Evolutionary conservation across 306 rosid genomes (phyloP).

Genomic region (cucumber (Cucumis sativus)): Cucumber_9930_V3 NC_026661.2:18115001-18115500

Average conservation of each 20-base stretch:
- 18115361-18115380: constrained; percentile 38
- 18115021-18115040: background rate
- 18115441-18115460: background rate
- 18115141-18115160: background rate
- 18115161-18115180: background rate
- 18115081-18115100: background rate
- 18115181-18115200: background rate
- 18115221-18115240: background rate
- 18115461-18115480: background rate
- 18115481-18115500: constrained; percentile 1
- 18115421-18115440: background rate
- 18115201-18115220: constrained; percentile 10
- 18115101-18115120: background rate
- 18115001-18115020: background rate
- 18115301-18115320: constrained; percentile 56
- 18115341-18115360: constrained; percentile 67
- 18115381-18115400: background rate
- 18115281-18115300: constrained; percentile 49
- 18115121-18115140: background rate
- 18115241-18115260: background rate
- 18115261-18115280: constrained; percentile 23
- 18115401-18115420: background rate
- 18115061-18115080: background rate
- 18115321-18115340: constrained; percentile 64
- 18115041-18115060: background rate